Evolutionary conservation across 495 filamentous ascomycete genomes (phyloP).

Genomic region (Choiromyces venosus): DNA sequence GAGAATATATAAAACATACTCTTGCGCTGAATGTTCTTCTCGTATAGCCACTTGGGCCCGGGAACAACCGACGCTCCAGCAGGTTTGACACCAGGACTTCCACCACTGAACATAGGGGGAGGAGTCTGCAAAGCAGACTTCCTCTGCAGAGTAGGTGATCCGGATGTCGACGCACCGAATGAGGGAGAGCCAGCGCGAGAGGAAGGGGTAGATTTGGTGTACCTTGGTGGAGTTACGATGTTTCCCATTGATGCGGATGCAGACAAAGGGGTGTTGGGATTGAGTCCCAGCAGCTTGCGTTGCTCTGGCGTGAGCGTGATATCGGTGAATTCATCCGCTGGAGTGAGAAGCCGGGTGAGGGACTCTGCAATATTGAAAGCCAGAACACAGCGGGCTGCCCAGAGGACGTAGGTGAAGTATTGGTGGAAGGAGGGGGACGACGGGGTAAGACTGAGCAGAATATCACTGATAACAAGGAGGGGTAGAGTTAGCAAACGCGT

Average conservation of each 20-base stretch:
- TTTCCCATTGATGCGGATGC: slow-evolving; percentile 52
- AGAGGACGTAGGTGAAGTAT: slow-evolving; percentile 44
- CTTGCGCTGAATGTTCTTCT: slow-evolving; percentile 49
- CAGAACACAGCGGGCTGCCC: slow-evolving; percentile 55
- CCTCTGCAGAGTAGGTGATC: slow-evolving; percentile 43
- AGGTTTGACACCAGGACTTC: slow-evolving; percentile 52
- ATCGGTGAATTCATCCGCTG: slow-evolving; percentile 75
- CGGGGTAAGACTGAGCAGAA: slow-evolving; percentile 28
- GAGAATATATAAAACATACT: slow-evolving; percentile 14
- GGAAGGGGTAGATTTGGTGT: slow-evolving; percentile 63
- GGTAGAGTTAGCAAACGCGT: slow-evolving; percentile 19
- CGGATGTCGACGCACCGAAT: slow-evolving; percentile 47
- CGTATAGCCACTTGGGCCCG: slow-evolving; percentile 90
- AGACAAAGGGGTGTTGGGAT: slow-evolving; percentile 59
- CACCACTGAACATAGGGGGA: slow-evolving; percentile 31
- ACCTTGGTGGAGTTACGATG: slow-evolving; percentile 77
- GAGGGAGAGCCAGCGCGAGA: slow-evolving; percentile 51
- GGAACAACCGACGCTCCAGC: slow-evolving; percentile 57
- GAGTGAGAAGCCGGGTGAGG: slow-evolving; percentile 62
- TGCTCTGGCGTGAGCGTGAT: slow-evolving; percentile 89
- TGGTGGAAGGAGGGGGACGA: slow-evolving; percentile 44
- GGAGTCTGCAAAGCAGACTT: slow-evolving; percentile 19
- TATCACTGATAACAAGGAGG: slow-evolving; percentile 22
- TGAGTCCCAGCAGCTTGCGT: slow-evolving; percentile 74
- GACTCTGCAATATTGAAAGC: slow-evolving; percentile 61